Conservation (phyloP, 352 stramenopile genomes). For the Phytophthora macrochlamydospora region DNA sequence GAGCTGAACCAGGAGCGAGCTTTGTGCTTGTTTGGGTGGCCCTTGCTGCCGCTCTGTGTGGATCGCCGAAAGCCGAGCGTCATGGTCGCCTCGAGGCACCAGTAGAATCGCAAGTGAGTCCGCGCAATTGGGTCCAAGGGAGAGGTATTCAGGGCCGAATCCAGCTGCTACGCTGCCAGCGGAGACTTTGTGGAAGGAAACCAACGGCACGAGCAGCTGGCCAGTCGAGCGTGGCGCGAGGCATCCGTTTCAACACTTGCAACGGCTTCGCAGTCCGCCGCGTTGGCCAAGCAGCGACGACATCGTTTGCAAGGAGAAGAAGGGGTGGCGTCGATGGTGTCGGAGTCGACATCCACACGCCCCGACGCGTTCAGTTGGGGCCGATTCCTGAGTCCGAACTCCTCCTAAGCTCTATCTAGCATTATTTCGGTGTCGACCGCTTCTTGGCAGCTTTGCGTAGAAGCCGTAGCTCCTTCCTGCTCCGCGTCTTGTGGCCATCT, state of each 20-base stretch:
- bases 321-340: too few species aligned
- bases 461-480: conserved; percentile 57
- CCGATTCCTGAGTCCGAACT: not conserved
- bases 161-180: not conserved
- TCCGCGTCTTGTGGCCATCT: conserved; percentile 22
- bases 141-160: not conserved
- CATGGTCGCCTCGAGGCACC: not conserved
- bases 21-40: conserved; percentile 15
- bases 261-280: not conserved
- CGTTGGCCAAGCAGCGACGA: not conserved
- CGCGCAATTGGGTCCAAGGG: not conserved
- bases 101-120: conserved; percentile 3
- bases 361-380: not conserved
- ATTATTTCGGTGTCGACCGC: conserved; percentile 23
- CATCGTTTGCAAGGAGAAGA: not conserved
- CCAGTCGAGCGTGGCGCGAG: not conserved
- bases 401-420: not conserved
- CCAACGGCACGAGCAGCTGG: not conserved
- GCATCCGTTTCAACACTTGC: not conserved
- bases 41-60: conserved; percentile 21
- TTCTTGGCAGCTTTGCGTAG: conserved; percentile 29
- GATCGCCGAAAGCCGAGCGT: conserved; percentile 19
- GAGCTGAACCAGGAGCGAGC: conserved; percentile 36
- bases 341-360: not conserved
- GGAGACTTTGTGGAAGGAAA: conserved; percentile 3